phyloP scores from a whole-genome alignment of 345 rosid genomes.

The Kandelia obovata region DNA sequence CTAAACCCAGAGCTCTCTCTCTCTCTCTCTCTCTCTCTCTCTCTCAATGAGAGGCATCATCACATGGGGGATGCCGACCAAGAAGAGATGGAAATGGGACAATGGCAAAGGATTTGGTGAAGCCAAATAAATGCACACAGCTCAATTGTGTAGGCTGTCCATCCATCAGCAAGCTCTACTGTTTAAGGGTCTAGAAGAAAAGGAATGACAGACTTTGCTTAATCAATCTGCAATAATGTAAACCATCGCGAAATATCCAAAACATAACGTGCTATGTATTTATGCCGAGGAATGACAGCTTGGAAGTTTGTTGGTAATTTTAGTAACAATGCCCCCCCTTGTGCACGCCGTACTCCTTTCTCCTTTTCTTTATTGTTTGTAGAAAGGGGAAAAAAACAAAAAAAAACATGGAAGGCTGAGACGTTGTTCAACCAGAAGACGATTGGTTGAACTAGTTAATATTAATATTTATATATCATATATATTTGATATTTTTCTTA shows the following conservation, averaged over 20 bases:
- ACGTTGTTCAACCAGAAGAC: too few relatives aligned
- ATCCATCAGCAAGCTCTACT: conserved; percentile 6
- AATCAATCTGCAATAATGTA: conserved; percentile 1
- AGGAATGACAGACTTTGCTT: conserved; percentile 1
- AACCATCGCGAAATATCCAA: not conserved
- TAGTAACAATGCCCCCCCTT: conserved; percentile 32
- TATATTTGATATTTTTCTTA: too few relatives aligned
- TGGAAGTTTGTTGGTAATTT: conserved; percentile 33
- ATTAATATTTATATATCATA: too few relatives aligned
- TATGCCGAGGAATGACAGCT: conserved; percentile 32
- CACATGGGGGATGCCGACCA: conserved; percentile 66
- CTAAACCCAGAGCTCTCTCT: not conserved
- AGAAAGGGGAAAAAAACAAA: too few relatives aligned
- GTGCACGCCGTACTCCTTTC: conserved; percentile 10
- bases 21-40: not conserved
- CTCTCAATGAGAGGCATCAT: conserved; percentile 30
- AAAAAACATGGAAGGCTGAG: too few relatives aligned
- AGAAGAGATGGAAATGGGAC: conserved; percentile 47
- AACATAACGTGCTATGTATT: conserved; percentile 24
- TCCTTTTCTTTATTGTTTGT: conserved; percentile 13
- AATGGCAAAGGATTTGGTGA: conserved; percentile 57
- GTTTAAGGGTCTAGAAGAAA: not conserved
- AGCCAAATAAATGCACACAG: conserved; percentile 50
- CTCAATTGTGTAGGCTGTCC: conserved; percentile 24
- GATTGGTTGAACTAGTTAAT: too few relatives aligned